Evolutionary conservation across 805 yeast species (phyloP).

Genomic region (Kodamaea lidongshanica): DNA sequence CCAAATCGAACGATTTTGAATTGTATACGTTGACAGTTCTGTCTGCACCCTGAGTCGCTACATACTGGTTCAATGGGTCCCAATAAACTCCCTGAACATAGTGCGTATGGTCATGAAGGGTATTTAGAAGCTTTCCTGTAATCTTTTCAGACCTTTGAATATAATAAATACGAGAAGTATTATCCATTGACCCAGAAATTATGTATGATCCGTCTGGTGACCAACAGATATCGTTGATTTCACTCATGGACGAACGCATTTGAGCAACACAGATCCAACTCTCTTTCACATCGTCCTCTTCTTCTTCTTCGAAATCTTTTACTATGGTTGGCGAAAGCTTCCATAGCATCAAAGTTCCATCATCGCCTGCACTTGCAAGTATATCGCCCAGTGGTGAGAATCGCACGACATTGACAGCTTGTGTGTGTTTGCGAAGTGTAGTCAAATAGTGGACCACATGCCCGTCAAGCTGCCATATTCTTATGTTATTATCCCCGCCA

Average conservation of each 20-base stretch:
- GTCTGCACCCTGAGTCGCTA: conserved; percentile 90
- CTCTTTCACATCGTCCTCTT: conserved; percentile 41
- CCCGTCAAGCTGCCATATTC: conserved; percentile 42
- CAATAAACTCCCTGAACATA: conserved; percentile 95
- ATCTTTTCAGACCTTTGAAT: conserved; percentile 1
- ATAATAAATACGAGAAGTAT: conserved; percentile 63
- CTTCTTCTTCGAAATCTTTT: conserved; percentile 55
- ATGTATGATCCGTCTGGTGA: conserved; percentile 74
- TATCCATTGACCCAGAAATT: conserved; percentile 91
- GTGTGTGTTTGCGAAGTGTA: conserved; percentile 81
- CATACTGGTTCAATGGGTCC: conserved; percentile 78
- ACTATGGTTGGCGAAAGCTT: conserved; percentile 46
- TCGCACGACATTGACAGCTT: conserved; percentile 88
- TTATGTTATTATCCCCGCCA: conserved; percentile 90
- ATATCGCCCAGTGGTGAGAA: conserved; percentile 65
- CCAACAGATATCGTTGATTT: conserved; percentile 90
- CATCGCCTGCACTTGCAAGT: conserved; percentile 92
- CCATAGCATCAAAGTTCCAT: conserved; percentile 87
- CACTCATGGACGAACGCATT: conserved; percentile 58
- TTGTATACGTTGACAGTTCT: conserved; percentile 66
- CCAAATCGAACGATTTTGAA: conserved; percentile 1
- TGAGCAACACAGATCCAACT: conserved; percentile 65
- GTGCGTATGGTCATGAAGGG: conserved; percentile 70
- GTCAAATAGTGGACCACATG: conserved; percentile 61
- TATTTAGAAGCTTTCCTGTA: conserved; percentile 50